phyloP scores from a whole-genome alignment of 2,329 filamentous ascomycete genomes.

The Botrytis elliptica region DNA sequence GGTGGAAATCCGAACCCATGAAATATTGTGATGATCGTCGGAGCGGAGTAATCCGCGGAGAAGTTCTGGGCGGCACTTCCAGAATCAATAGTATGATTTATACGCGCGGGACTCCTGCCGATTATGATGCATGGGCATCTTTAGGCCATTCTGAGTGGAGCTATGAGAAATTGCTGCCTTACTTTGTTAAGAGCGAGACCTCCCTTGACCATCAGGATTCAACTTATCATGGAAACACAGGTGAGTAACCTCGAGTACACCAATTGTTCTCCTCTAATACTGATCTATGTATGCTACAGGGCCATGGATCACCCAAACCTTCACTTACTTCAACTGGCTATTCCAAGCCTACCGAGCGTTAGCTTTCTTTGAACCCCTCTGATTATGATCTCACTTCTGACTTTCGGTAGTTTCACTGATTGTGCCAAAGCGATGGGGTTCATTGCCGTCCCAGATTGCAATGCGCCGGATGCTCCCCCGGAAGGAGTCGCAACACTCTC shows the following conservation, averaged over 20 bases:
- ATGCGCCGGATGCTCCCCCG: constrained; percentile 8
- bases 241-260: neutral
- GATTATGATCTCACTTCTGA: neutral
- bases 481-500: constrained; percentile 20
- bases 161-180: constrained; percentile 45
- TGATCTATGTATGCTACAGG: neutral
- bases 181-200: constrained; percentile 41
- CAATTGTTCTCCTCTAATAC: neutral
- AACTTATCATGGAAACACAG: neutral
- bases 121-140: constrained; percentile 47
- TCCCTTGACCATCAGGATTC: neutral
- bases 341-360: constrained; percentile 12
- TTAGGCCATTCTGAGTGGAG: constrained; percentile 48
- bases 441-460: constrained; percentile 1
- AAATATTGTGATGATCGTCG: constrained; percentile 13
- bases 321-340: constrained; percentile 10
- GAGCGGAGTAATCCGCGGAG: neutral
- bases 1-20: constrained; percentile 19
- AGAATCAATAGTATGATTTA: constrained; percentile 45
- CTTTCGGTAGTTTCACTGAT: neutral
- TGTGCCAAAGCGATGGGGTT: neutral
- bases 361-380: neutral
- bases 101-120: constrained; percentile 41
- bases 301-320: constrained; percentile 14
- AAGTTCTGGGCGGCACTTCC: constrained; percentile 42